Percentiles rank a stretch among this genome's conserved stretches.
Conservation (phyloP, 768 basidiomycete species). For the Gloeopeniophorella convolvens region DNA sequence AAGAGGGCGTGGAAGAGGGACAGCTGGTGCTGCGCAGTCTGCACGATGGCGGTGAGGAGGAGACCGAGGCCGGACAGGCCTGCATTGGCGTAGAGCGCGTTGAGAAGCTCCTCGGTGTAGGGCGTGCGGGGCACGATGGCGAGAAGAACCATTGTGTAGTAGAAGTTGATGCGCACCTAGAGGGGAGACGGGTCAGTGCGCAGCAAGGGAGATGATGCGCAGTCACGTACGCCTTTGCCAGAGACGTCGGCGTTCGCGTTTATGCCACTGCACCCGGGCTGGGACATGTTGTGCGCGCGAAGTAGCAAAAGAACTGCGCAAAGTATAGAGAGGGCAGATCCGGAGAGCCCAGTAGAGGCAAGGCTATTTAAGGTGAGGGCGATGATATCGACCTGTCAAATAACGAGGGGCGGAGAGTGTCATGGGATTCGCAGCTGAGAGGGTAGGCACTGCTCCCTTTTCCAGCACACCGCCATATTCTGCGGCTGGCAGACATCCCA, state of each 20-base stretch:
- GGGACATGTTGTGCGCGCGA: too few species aligned
- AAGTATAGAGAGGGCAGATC: too few species aligned
- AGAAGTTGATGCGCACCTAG: slow-evolving; percentile 17
- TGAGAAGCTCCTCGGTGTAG: slow-evolving; percentile 4
- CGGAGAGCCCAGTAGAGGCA: too few species aligned
- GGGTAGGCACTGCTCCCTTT: too few species aligned
- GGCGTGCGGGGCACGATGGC: slow-evolving; percentile 1
- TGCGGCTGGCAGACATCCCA: too few species aligned
- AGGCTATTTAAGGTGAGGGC: too few species aligned
- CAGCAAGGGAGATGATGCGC: background rate
- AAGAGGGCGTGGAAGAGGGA: slow-evolving; percentile 12
- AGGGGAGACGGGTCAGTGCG: background rate
- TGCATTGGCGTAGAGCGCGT: background rate
- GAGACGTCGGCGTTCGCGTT: background rate
- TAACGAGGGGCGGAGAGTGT: too few species aligned
- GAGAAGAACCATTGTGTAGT: slow-evolving; percentile 6
- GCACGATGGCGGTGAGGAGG: slow-evolving; percentile 10
- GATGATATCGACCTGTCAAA: too few species aligned
- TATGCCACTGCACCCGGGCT: too few species aligned
- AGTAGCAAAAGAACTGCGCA: too few species aligned
- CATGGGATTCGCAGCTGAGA: too few species aligned
- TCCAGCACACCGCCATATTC: too few species aligned
- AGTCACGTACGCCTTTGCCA: slow-evolving; percentile 3
- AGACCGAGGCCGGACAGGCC: slow-evolving; percentile 11
- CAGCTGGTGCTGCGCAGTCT: background rate